phyloP scores from a whole-genome alignment of 331 rosid species.

The Telfairia occidentalis region DNA sequence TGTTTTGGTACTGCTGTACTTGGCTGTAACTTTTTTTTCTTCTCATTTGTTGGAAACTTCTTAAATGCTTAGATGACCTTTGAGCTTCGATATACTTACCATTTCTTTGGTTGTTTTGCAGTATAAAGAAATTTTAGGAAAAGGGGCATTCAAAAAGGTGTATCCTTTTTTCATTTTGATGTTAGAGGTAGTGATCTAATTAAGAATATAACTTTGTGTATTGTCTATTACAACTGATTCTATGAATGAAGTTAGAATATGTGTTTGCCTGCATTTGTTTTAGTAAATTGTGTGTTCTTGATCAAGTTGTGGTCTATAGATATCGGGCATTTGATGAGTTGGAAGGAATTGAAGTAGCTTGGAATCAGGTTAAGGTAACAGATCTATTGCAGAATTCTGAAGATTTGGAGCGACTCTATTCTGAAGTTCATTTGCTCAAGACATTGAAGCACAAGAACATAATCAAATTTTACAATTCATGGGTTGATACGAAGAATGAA shows the following conservation, averaged over 20 bases:
- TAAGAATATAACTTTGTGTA: not conserved
- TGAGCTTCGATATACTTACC: too few relatives aligned
- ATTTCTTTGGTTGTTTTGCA: conserved; percentile 37
- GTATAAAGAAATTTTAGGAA: conserved; percentile 85
- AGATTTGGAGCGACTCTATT: conserved; percentile 77
- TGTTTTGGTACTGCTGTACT: not conserved
- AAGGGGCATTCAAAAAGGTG: conserved; percentile 98
- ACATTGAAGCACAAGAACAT: conserved; percentile 91
- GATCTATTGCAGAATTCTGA: conserved; percentile 63
- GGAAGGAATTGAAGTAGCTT: conserved; percentile 98
- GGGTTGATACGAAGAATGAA: conserved; percentile 68
- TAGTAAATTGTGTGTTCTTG: conserved; percentile 28
- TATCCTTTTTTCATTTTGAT: conserved; percentile 45
- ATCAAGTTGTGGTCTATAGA: conserved; percentile 37
- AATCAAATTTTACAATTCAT: conserved; percentile 75
- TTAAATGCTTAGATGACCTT: conserved; percentile 2
- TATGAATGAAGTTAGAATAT: not conserved
- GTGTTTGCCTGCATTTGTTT: not conserved
- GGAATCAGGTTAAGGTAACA: conserved; percentile 89
- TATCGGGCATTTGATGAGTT: conserved; percentile 90
- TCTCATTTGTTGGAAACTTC: not conserved
- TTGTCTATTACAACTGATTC: not conserved
- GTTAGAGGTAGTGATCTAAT: not conserved
- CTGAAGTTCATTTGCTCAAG: conserved; percentile 87
- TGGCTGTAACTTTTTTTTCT: not conserved